Base-by-base conservation (phyloP, 768 basidiomycete genomes). In the Pleurotus giganteus region DNA sequence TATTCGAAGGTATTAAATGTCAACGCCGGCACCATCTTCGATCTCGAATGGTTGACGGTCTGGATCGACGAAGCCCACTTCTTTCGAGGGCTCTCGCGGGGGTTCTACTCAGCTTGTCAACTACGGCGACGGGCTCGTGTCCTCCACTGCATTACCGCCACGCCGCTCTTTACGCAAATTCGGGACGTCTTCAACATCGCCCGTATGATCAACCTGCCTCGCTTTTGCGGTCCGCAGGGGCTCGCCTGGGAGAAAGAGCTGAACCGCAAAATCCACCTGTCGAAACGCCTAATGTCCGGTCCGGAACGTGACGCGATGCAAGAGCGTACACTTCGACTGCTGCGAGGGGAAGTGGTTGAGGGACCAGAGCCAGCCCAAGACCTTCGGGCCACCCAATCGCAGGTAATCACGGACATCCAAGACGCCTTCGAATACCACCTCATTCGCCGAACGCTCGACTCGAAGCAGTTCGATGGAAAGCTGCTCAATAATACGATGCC, bases 41-140 rank as follows among this genome's bases (percentile, higher is more conserved):
- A 12, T 17, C 2, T 39, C 2, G 12, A 17, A 4, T 60, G 58
- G 54, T 49, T 46, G 13, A 23, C 47, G 4, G 47, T 43, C 4
- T 45, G 29, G 19, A 21, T 57, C n/a, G 60, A 63, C 26, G 60
- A 63, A 43, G 52, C 47, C 3, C 61, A 63, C 47, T 49, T 61
- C 7, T 59, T 54, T 44, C 57, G 61, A 3, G 55, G 54, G 8
- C 17, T 28, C 3, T 26, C 19, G 21, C 54, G 50, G 4, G 52
- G 47, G 1, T 61, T 58, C 17, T 32, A 54, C 0, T 58, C 58
- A 1, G 52, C 39, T 1, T 47, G 57, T 5, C 53, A 52, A 0
- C 31, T 62, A 1, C 44, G 51, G 1, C 3, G 29, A 21, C 6
- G 19, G 7, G 32, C 47, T 2, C 21, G 23, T 0, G 26, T 60